Conservation (phyloP, 2,329 filamentous ascomycete species). For the Ceratocystis diversiconidia region DNA sequence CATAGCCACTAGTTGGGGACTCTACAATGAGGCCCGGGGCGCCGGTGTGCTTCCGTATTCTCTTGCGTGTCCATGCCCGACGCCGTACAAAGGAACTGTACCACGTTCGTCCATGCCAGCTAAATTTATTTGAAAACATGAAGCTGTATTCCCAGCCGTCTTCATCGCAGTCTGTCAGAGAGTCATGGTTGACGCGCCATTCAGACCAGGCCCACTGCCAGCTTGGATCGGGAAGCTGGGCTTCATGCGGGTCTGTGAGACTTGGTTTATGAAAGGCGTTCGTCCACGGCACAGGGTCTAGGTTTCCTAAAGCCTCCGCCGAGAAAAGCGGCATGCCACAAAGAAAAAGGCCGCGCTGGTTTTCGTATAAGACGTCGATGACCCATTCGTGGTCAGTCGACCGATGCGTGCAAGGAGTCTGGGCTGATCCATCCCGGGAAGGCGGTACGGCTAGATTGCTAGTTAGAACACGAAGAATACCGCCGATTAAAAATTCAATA, state of each 20-base stretch:
- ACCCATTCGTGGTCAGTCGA: slow-evolving; percentile 35
- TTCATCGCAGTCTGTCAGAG: slow-evolving; percentile 55
- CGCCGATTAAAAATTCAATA: not conserved
- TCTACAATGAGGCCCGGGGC: slow-evolving; percentile 21
- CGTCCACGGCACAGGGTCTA: slow-evolving; percentile 81
- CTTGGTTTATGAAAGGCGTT: slow-evolving; percentile 49
- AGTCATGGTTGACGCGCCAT: slow-evolving; percentile 55
- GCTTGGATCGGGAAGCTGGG: slow-evolving; percentile 82
- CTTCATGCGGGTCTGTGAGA: slow-evolving; percentile 59
- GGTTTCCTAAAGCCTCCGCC: slow-evolving; percentile 63
- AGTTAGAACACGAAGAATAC: not conserved
- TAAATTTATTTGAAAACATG: slow-evolving; percentile 57
- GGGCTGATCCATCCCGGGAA: not conserved
- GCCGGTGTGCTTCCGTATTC: slow-evolving; percentile 46
- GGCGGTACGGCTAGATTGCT: not conserved
- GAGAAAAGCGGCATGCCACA: slow-evolving; percentile 89
- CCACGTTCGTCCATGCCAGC: slow-evolving; percentile 86
- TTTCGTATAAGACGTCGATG: slow-evolving; percentile 88
- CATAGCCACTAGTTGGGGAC: not conserved
- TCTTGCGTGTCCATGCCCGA: slow-evolving; percentile 72
- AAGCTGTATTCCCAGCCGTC: slow-evolving; percentile 96
- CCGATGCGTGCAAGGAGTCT: not conserved
- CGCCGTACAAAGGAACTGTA: slow-evolving; percentile 90
- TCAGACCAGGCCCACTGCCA: slow-evolving; percentile 78
- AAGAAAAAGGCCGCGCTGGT: slow-evolving; percentile 78